Evolutionary conservation across 805 yeast genomes (phyloP).

Genomic region (Wickerhamiella lipophila): DNA sequence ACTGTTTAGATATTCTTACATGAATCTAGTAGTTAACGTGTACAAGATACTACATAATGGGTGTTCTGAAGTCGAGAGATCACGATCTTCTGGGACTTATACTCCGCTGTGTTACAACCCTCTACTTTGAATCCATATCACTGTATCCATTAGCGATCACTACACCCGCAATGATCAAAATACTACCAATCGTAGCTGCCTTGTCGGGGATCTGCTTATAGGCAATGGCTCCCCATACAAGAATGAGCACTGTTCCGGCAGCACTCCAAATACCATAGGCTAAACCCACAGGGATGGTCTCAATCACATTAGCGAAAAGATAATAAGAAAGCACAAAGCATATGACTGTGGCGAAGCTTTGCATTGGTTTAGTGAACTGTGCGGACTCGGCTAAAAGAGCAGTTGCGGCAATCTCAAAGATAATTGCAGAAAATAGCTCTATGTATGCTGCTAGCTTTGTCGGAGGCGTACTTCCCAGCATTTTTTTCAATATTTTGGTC

Average conservation of each 20-base stretch:
- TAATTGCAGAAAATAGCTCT: conserved; percentile 1
- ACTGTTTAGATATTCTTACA: too few species aligned
- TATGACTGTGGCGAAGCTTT: conserved; percentile 1
- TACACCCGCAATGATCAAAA: conserved; percentile 8
- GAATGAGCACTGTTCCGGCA: conserved; percentile 5
- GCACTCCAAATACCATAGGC: conserved; percentile 13
- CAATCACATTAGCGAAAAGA: conserved; percentile 5
- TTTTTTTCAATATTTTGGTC: neutral
- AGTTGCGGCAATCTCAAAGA: conserved; percentile 9
- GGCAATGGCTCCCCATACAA: conserved; percentile 7
- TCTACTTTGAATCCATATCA: conserved; percentile 8
- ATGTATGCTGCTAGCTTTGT: conserved; percentile 1
- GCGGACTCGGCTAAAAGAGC: conserved; percentile 7
- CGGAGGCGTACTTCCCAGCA: neutral
- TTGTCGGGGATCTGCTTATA: conserved; percentile 8
- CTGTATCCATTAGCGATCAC: conserved; percentile 10
- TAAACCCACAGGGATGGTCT: conserved; percentile 7
- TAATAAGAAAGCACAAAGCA: conserved; percentile 6
- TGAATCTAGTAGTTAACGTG: too few species aligned
- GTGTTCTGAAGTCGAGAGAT: too few species aligned
- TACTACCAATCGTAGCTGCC: conserved; percentile 6
- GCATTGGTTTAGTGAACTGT: conserved; percentile 5
- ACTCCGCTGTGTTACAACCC: too few species aligned
- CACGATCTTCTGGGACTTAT: too few species aligned
- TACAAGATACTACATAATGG: too few species aligned